Evolutionary conservation across 331 rosid species (phyloP).

Genomic region (Dryas integrifolia): DNA sequence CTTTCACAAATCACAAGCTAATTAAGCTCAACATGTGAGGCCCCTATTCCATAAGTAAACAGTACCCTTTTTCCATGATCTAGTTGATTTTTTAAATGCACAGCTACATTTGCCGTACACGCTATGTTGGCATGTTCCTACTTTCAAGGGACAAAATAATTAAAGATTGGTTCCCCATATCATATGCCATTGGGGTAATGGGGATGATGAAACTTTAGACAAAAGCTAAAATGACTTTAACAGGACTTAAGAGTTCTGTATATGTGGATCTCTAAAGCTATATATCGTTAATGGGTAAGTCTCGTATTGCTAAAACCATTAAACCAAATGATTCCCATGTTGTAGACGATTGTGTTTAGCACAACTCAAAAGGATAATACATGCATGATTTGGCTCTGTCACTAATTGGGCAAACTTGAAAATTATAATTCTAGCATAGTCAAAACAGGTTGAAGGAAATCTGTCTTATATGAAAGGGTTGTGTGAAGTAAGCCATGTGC

Average conservation of each 20-base stretch:
- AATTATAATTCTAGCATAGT: not conserved
- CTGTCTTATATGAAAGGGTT: not conserved
- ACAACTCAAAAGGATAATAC: too few relatives aligned
- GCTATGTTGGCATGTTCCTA: conserved; percentile 21
- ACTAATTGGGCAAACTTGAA: not conserved
- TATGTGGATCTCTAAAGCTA: not conserved
- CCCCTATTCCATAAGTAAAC: not conserved
- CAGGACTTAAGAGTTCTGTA: not conserved
- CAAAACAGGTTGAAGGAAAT: conserved; percentile 9
- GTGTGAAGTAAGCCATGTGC: conserved; percentile 36
- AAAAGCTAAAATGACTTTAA: not conserved
- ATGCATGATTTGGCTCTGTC: not conserved
- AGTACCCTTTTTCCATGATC: conserved; percentile 1
- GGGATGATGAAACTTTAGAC: not conserved
- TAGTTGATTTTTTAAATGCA: conserved; percentile 4
- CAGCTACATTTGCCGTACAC: conserved; percentile 26
- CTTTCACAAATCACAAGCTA: conserved; percentile 1
- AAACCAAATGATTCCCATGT: too few relatives aligned
- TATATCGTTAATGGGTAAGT: not conserved
- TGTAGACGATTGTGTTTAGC: too few relatives aligned
- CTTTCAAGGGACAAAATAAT: conserved; percentile 20
- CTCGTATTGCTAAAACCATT: too few relatives aligned
- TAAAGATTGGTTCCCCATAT: conserved; percentile 20
- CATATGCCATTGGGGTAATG: not conserved
- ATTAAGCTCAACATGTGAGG: not conserved